phyloP scores from a whole-genome alignment of 108 stramenopile genomes.

The Bacterosira constricta region DNA sequence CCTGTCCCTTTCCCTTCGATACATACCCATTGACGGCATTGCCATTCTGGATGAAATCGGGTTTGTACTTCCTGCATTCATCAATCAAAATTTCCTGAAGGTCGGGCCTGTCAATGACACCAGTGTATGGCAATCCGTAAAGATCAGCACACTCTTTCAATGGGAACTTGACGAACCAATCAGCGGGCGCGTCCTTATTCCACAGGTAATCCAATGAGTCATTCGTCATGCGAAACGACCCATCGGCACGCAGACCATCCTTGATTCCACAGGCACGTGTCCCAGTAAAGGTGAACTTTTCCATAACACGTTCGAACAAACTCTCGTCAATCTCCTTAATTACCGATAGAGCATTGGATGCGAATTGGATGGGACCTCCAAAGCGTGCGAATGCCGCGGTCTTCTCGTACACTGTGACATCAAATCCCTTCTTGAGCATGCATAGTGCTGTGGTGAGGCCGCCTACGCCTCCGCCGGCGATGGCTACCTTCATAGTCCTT shows the following conservation, averaged over 20 bases:
- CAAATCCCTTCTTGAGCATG: slow-evolving; percentile 93
- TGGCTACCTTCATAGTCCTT: slow-evolving; percentile 86
- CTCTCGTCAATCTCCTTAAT: slow-evolving; percentile 92
- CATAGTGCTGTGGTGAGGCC: slow-evolving; percentile 89
- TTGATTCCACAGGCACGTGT: slow-evolving; percentile 95
- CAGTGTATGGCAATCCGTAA: slow-evolving; percentile 89
- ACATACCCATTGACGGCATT: slow-evolving; percentile 81
- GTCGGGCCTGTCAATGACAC: slow-evolving; percentile 96
- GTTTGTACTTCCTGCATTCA: slow-evolving; percentile 86
- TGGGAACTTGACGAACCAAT: slow-evolving; percentile 98
- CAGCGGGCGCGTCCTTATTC: slow-evolving; percentile 85
- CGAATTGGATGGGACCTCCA: slow-evolving; percentile 98
- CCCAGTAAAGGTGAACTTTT: slow-evolving; percentile 96
- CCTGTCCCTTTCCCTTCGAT: slow-evolving; percentile 67
- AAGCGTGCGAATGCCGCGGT: slow-evolving; percentile 93
- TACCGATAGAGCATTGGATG: slow-evolving; percentile 93
- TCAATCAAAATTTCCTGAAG: slow-evolving; percentile 96
- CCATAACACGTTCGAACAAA: slow-evolving; percentile 93
- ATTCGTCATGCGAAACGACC: slow-evolving; percentile 86
- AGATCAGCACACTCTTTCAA: slow-evolving; percentile 86
- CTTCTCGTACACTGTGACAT: slow-evolving; percentile 96
- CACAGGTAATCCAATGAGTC: slow-evolving; percentile 81
- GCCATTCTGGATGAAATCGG: slow-evolving; percentile 84
- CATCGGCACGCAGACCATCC: slow-evolving; percentile 92
- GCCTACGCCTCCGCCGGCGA: slow-evolving; percentile 95